Percentiles rank a stretch among this genome's conserved stretches.
Conservation (phyloP, 1,284 basidiomycete species). For the Sanghuangporus baumii region DNA sequence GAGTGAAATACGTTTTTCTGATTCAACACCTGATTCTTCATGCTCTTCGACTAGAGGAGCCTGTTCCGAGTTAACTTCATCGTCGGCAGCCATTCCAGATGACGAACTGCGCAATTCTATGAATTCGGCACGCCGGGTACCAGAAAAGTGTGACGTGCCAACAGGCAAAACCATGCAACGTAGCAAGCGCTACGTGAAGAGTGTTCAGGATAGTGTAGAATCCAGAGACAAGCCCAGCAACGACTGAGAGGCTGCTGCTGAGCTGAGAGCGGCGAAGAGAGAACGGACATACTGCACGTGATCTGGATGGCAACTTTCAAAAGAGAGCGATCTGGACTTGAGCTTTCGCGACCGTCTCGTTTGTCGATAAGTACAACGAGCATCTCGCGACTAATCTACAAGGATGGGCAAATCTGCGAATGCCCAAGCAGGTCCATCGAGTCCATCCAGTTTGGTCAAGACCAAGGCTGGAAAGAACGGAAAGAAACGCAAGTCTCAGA, state of each 20-base stretch:
- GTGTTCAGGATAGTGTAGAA: not conserved
- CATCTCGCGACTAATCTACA: no score
- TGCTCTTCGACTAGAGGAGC: not conserved
- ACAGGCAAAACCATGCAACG: not conserved
- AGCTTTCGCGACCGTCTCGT: not conserved
- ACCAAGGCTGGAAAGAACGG: not conserved
- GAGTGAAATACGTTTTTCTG: not conserved
- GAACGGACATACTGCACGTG: not conserved
- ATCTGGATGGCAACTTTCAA: not conserved
- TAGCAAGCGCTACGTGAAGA: not conserved
- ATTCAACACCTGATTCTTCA: not conserved
- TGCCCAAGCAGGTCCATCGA: slow-evolving; percentile 17
- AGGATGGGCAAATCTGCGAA: slow-evolving; percentile 4
- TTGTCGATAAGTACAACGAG: not conserved
- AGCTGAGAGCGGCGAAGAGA: slow-evolving; percentile 1
- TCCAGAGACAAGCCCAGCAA: not conserved
- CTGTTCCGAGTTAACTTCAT: not conserved
- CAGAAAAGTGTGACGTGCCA: not conserved
- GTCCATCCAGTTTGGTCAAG: not conserved
- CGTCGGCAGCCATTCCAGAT: not conserved
- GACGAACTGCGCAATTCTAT: not conserved
- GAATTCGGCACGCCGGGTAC: not conserved
- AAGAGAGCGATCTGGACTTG: not conserved
- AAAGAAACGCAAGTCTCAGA: not conserved
- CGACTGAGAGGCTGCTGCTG: no score